Conservation (phyloP, 257 asterid genomes). For the Craterostigma plantagineum region DNA sequence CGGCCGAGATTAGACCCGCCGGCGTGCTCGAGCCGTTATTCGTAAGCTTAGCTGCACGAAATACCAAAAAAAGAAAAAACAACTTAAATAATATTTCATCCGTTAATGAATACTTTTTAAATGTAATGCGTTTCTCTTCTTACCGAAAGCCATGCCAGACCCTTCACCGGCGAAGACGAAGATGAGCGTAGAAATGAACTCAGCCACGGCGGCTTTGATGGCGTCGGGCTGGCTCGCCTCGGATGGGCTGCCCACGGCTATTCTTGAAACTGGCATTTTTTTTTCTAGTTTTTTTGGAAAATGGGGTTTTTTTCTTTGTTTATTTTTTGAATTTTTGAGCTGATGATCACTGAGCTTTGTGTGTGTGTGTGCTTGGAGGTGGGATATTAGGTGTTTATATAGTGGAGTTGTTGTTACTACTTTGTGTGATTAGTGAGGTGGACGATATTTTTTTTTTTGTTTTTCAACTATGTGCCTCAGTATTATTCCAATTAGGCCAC, state of each 20-base stretch:
- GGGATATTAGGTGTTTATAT: too few relatives aligned
- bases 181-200: conserved; percentile 51
- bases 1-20: conserved; percentile 31
- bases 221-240: conserved; percentile 49
- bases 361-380: too few relatives aligned
- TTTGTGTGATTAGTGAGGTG: conserved; percentile 68
- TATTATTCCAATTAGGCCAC: too few relatives aligned
- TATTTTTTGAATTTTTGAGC: neutral
- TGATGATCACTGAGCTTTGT: too few relatives aligned
- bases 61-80: too few relatives aligned
- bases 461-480: too few relatives aligned
- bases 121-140: neutral
- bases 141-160: conserved; percentile 55
- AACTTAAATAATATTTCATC: too few relatives aligned
- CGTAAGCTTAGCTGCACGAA: conserved; percentile 25
- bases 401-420: conserved; percentile 10
- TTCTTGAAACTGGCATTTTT: neutral
- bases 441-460: conserved; percentile 18
- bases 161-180: conserved; percentile 58
- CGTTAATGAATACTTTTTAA: too few relatives aligned
- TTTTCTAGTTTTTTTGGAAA: too few relatives aligned
- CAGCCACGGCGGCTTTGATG: conserved; percentile 45
- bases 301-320: too few relatives aligned
- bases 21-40: conserved; percentile 31
- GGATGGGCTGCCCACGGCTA: conserved; percentile 7